phyloP scores from a whole-genome alignment of 352 stramenopile genomes.

The Pythium guiyangense region DNA sequence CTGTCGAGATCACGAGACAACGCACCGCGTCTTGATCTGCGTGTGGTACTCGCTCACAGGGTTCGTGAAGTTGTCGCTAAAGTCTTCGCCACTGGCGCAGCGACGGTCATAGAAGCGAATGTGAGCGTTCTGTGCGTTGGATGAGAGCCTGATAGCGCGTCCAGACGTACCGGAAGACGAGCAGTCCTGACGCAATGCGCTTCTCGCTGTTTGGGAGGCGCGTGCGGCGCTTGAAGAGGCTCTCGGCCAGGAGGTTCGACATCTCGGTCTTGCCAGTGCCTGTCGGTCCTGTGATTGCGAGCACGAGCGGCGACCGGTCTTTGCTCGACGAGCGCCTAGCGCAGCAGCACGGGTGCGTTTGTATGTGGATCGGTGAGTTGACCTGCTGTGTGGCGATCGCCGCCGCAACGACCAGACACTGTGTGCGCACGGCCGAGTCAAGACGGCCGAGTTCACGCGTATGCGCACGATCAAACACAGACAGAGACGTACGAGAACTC shows the following conservation, averaged over 20 bases:
- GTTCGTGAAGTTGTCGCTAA: slow-evolving; percentile 82
- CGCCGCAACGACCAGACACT: not conserved
- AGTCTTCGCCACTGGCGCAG: slow-evolving; percentile 65
- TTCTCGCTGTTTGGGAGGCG: slow-evolving; percentile 73
- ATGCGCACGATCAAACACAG: too few relatives aligned
- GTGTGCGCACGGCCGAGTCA: too few relatives aligned
- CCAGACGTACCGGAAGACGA: slow-evolving; percentile 66
- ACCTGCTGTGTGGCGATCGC: too few relatives aligned
- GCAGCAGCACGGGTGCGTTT: not conserved
- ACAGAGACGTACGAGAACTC: slow-evolving; percentile 68
- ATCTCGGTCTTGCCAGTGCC: slow-evolving; percentile 90
- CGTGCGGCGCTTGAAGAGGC: slow-evolving; percentile 76
- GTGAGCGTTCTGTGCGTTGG: too few relatives aligned
- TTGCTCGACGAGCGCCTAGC: slow-evolving; percentile 43
- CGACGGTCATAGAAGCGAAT: too few relatives aligned
- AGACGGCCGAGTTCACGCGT: too few relatives aligned
- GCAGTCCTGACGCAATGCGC: slow-evolving; percentile 50
- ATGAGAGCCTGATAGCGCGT: too few relatives aligned
- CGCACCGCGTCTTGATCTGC: slow-evolving; percentile 77
- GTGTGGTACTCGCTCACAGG: slow-evolving; percentile 80
- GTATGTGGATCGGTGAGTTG: too few relatives aligned
- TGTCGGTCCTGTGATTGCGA: slow-evolving; percentile 87
- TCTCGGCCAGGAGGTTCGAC: slow-evolving; percentile 78
- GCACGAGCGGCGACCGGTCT: slow-evolving; percentile 73
- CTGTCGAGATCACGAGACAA: not conserved